Evolutionary conservation across 441 rosid species (phyloP).

Genomic region (Omphalea diandra): DNA sequence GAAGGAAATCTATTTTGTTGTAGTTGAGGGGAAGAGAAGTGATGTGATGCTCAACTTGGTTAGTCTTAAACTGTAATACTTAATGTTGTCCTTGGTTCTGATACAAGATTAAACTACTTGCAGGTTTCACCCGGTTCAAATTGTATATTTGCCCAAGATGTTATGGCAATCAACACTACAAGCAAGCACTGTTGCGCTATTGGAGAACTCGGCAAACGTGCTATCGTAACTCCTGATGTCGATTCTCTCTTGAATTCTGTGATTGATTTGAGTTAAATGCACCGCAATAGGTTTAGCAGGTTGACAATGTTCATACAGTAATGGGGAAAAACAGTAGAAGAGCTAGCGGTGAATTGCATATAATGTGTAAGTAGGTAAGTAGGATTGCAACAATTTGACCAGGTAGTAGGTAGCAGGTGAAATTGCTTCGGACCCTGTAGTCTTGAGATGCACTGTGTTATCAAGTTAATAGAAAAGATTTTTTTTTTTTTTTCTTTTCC

Average conservation of each 20-base stretch:
- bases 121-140: slow-evolving; percentile 76
- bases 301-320: slow-evolving; percentile 10
- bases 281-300: slow-evolving; percentile 4
- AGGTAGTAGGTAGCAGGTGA: neutral
- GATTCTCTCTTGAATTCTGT: slow-evolving; percentile 41
- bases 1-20: neutral
- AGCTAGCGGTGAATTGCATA: neutral
- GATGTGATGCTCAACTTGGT: neutral
- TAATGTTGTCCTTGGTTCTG: neutral
- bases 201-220: slow-evolving; percentile 48
- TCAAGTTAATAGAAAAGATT: neutral
- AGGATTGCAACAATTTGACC: neutral
- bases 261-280: slow-evolving; percentile 27
- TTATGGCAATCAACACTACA: slow-evolving; percentile 44
- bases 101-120: slow-evolving; percentile 15
- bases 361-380: slow-evolving; percentile 4
- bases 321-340: neutral
- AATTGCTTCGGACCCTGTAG: neutral
- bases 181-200: slow-evolving; percentile 41
- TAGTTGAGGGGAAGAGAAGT: neutral
- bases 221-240: slow-evolving; percentile 52
- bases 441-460: neutral
- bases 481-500: neutral
- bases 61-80: neutral
- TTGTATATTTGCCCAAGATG: slow-evolving; percentile 38